These are phyloP conservation scores for Candida stauntonica DNA, from an alignment of 805 yeast species.

Conservation along the genomic window DNA sequence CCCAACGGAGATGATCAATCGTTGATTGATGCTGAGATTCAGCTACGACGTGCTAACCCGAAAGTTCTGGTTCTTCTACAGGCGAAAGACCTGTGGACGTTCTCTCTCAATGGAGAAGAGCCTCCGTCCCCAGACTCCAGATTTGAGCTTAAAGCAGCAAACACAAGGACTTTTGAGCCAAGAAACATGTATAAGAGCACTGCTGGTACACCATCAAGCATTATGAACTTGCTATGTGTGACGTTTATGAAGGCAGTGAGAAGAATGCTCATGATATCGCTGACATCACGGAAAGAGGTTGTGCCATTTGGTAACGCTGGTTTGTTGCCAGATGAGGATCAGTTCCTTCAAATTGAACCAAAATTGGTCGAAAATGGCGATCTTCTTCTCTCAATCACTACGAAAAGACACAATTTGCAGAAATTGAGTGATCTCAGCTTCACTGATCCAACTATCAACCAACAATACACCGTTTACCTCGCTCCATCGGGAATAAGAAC, in stretches of 20 bases:
- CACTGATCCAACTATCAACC: conserved; percentile 19
- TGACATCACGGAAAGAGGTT: conserved; percentile 32
- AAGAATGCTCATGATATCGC: conserved; percentile 34
- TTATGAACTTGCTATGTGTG: conserved; percentile 33
- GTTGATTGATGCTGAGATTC: conserved; percentile 38
- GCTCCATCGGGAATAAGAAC: conserved; percentile 56
- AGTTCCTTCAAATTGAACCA: conserved; percentile 42
- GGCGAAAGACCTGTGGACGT: conserved; percentile 41
- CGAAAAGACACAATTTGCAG: conserved; percentile 30
- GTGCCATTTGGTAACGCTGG: conserved; percentile 50
- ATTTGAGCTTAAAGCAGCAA: conserved; percentile 16
- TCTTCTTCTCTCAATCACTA: conserved; percentile 33
- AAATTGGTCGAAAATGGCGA: conserved; percentile 44
- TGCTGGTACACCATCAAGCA: conserved; percentile 28
- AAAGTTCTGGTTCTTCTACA: conserved; percentile 35
- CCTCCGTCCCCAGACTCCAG: conserved; percentile 30
- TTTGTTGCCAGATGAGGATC: conserved; percentile 26
- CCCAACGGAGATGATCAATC: conserved; percentile 33
- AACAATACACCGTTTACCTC: conserved; percentile 39
- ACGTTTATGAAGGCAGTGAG: conserved; percentile 48
- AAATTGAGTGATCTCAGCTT: conserved; percentile 27
- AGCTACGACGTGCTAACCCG: conserved; percentile 32
- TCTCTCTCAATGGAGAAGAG: conserved; percentile 33
- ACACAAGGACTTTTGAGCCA: conserved; percentile 19
- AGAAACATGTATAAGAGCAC: conserved; percentile 12